phyloP scores from a whole-genome alignment of 2,329 filamentous ascomycete species.

The Gremmenia infestans region DNA sequence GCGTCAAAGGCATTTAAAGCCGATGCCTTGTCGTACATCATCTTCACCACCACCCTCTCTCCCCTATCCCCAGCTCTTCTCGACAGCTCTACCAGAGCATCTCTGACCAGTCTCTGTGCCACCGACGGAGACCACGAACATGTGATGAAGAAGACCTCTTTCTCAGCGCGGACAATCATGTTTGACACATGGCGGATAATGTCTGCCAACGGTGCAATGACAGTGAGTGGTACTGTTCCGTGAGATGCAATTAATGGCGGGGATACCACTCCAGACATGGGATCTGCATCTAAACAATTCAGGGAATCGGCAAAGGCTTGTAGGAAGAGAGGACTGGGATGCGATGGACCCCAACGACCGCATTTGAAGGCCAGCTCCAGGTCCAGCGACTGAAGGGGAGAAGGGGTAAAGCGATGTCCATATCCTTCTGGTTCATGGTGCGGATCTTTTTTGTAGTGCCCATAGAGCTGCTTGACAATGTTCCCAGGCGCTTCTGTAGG shows the following conservation, averaged over 20 bases:
- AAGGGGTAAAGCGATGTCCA: not conserved
- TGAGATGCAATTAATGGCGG: slow-evolving; percentile 55
- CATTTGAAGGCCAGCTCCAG: slow-evolving; percentile 53
- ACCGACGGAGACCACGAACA: slow-evolving; percentile 65
- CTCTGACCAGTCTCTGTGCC: slow-evolving; percentile 61
- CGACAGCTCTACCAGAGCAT: slow-evolving; percentile 66
- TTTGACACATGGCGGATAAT: slow-evolving; percentile 72
- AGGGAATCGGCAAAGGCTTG: slow-evolving; percentile 36
- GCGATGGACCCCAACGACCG: slow-evolving; percentile 60
- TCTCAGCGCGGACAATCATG: slow-evolving; percentile 65
- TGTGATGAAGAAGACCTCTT: slow-evolving; percentile 69
- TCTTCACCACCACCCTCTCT: slow-evolving; percentile 58
- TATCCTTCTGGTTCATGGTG: slow-evolving; percentile 16
- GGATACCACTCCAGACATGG: slow-evolving; percentile 38
- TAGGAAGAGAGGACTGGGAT: slow-evolving; percentile 65
- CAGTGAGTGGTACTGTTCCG: slow-evolving; percentile 62
- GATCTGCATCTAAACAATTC: not conserved
- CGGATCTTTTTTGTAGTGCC: slow-evolving; percentile 17
- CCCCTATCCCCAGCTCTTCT: slow-evolving; percentile 54
- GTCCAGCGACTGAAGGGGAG: slow-evolving; percentile 34
- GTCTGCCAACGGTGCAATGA: slow-evolving; percentile 61
- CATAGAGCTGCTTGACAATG: slow-evolving; percentile 53
- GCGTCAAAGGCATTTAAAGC: slow-evolving; percentile 60
- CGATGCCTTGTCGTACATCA: slow-evolving; percentile 70
- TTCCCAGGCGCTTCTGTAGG: slow-evolving; percentile 48